Base-by-base conservation (phyloP, 1,139 yeast species). In the Kodamaea ohmeri region DNA sequence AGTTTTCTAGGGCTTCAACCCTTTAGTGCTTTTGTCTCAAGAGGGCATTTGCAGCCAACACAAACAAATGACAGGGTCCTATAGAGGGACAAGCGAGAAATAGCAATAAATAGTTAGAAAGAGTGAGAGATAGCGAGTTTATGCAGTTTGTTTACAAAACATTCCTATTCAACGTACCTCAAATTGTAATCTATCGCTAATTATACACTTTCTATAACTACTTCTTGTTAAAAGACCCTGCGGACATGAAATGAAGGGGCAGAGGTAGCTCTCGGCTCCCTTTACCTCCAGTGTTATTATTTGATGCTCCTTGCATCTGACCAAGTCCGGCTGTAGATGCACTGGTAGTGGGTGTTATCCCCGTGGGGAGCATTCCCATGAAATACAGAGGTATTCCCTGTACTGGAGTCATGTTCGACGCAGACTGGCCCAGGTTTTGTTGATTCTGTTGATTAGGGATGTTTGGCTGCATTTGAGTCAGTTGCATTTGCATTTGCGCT, bases 381-480 rank as follows among this genome's bases (percentile, higher is more conserved):
- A 46, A 45, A 32, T 49, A 50, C 37, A 40, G 47, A 4, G 48
- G 43, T 2, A 47, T 34, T 15, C 46, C 42, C 44, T 55, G 73
- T 41, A 58, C 53, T 22, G 71, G 73, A 0, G 73, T 65, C 56
- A 68, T 65, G 1, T 72, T 72, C 4, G 64, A 28, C 19, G 6
- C 26, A 21, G 26, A 13, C 30, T 18, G 35, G 25, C 7, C 20
- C 33, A 13, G 34, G 5, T 16, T 14, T 16, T 37, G 39, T 17
- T 33, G 37, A 19, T 25, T 32, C 32, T 33, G 39, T 14, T 29
- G 35, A 17, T 24, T 31, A 28, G 28, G 39, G 8, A 24, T 25
- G 22, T 38, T 37, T 4, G 28, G 20, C 15, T 31, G 36, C n/a
- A 25, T 22, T 26, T 34, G 37, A 6, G 25, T 22, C 25, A 24